These are phyloP conservation scores for Monilinia aucupariae DNA, from an alignment of 2,329 filamentous ascomycete species.

Conservation along the genomic window DNA sequence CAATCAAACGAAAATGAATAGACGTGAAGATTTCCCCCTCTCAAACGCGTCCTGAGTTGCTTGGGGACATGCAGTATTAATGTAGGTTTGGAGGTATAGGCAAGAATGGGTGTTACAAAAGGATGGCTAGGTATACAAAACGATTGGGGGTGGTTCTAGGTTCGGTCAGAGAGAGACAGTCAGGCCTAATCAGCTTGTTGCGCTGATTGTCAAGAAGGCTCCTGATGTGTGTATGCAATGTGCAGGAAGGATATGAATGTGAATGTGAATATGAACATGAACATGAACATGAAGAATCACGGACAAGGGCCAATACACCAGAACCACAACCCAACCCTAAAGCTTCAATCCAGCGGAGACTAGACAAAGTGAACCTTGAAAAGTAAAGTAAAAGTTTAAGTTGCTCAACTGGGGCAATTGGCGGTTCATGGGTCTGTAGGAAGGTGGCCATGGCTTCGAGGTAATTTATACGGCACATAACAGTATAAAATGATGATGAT, in stretches of 20 bases:
- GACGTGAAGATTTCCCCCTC: neutral
- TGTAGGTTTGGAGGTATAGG: neutral
- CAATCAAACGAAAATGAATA: neutral
- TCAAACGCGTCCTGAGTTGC: neutral
- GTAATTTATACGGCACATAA: too few relatives aligned
- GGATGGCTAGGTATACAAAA: neutral
- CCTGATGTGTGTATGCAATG: neutral
- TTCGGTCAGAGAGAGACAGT: neutral
- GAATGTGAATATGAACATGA: too few relatives aligned
- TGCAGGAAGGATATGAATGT: neutral
- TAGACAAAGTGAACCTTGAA: neutral
- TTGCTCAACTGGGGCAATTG: neutral
- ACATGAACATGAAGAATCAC: neutral
- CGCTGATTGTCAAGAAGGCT: neutral
- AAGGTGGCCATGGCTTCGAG: too few relatives aligned
- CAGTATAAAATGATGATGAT: too few relatives aligned
- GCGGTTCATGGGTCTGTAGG: neutral
- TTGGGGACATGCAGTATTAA: neutral
- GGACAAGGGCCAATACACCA: neutral
- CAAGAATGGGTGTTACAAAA: neutral
- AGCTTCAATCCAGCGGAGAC: neutral
- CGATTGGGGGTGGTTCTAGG: neutral
- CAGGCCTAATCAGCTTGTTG: neutral
- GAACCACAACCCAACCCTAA: neutral
- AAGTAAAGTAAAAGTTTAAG: neutral